Evolutionary conservation across 352 stramenopile species (phyloP).

Genomic region (Phytophthora pistaciae): DNA sequence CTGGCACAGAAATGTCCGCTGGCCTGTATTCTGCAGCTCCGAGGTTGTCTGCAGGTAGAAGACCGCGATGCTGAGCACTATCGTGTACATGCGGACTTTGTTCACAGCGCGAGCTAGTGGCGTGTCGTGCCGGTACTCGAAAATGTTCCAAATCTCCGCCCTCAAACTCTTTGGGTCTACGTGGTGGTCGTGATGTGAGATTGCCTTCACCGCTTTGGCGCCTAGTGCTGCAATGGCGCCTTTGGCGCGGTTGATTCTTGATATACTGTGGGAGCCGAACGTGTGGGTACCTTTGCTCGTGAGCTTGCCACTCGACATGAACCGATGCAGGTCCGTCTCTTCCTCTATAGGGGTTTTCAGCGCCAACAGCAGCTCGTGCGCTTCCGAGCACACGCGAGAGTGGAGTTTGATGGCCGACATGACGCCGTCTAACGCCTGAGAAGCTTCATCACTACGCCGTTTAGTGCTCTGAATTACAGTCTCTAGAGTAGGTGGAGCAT

Average conservation of each 20-base stretch:
- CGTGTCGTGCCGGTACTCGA: conserved; percentile 53
- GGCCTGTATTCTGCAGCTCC: conserved; percentile 56
- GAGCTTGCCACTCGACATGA: conserved; percentile 19
- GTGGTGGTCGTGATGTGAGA: conserved; percentile 37
- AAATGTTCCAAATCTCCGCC: conserved; percentile 49
- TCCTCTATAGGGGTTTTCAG: neutral
- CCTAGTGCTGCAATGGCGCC: conserved; percentile 30
- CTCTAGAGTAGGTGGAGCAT: conserved; percentile 5
- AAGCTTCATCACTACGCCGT: conserved; percentile 40
- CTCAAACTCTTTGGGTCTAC: conserved; percentile 35
- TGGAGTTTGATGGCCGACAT: conserved; percentile 50
- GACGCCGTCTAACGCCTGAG: conserved; percentile 41
- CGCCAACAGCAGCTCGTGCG: conserved; percentile 29
- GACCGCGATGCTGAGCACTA: conserved; percentile 54
- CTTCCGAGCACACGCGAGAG: conserved; percentile 46
- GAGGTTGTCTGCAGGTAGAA: conserved; percentile 69
- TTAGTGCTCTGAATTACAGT: conserved; percentile 37
- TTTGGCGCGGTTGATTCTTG: conserved; percentile 34
- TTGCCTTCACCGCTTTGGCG: conserved; percentile 21
- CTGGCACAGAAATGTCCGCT: conserved; percentile 47
- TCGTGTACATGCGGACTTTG: conserved; percentile 37
- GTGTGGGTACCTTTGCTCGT: conserved; percentile 4
- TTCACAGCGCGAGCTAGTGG: conserved; percentile 34
- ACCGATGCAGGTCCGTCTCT: conserved; percentile 24
- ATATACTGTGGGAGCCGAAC: neutral